phyloP scores from a whole-genome alignment of 2,329 filamentous ascomycete species.

The Seiridium cupressi region DNA sequence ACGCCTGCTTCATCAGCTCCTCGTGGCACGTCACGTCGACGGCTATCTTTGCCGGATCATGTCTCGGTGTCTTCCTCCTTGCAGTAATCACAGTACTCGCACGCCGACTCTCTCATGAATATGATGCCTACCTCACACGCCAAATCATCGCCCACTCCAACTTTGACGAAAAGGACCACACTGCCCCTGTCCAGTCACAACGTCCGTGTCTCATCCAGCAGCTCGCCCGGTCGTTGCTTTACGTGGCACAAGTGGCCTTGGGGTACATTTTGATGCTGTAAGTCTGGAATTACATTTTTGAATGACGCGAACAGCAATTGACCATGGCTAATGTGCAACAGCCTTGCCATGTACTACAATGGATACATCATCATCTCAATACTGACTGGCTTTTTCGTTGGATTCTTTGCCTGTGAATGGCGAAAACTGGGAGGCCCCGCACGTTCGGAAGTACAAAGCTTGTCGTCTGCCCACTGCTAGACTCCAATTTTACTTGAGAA shows the following conservation, averaged over 20 bases:
- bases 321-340: background rate
- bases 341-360: background rate
- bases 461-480: background rate
- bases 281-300: background rate
- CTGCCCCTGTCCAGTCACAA: too few species aligned
- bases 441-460: background rate
- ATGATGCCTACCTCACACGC: background rate
- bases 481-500: background rate
- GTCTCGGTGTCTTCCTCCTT: background rate
- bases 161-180: background rate
- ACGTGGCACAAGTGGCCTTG: background rate
- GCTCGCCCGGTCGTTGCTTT: background rate
- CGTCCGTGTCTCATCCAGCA: background rate
- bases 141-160: background rate
- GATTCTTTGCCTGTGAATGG: background rate
- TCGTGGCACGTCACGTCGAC: background rate
- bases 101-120: background rate
- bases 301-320: background rate
- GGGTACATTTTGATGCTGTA: background rate
- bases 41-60: background rate
- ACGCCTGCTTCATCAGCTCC: background rate
- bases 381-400: background rate
- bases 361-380: background rate
- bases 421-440: background rate
- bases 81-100: background rate